Percentiles rank a stretch among this genome's conserved stretches.
Evolutionary conservation across 2,329 filamentous ascomycete genomes (phyloP).

Genomic region (Parafenestella ontariensis): DNA sequence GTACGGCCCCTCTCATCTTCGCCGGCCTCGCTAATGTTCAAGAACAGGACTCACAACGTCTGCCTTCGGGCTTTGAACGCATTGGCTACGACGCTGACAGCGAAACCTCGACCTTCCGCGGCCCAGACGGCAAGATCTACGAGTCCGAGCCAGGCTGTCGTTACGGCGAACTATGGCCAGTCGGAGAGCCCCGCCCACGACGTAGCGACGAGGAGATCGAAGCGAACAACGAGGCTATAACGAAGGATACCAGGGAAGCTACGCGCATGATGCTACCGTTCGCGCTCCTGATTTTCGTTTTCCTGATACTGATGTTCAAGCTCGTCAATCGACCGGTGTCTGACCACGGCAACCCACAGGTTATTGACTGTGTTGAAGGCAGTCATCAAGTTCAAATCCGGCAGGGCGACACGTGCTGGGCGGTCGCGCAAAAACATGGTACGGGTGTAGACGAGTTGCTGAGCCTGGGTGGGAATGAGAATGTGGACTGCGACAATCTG

Average conservation of each 20-base stretch:
- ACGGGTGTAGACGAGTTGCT: conserved; percentile 57
- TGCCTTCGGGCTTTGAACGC: conserved; percentile 63
- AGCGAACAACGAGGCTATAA: conserved; percentile 25
- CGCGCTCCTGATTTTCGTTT: conserved; percentile 61
- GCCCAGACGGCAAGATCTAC: conserved; percentile 58
- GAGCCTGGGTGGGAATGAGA: conserved; percentile 50
- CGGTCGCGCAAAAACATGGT: conserved; percentile 54
- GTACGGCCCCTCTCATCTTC: conserved; percentile 14
- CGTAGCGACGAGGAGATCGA: conserved; percentile 23
- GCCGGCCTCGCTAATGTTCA: neutral
- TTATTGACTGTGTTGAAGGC: conserved; percentile 32
- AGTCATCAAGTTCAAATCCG: conserved; percentile 51
- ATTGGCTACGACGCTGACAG: conserved; percentile 65
- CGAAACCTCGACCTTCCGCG: conserved; percentile 61
- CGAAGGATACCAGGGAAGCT: conserved; percentile 45
- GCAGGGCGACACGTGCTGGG: conserved; percentile 62
- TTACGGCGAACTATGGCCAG: conserved; percentile 55
- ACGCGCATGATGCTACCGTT: conserved; percentile 67
- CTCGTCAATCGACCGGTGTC: conserved; percentile 16
- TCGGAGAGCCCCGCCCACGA: conserved; percentile 16
- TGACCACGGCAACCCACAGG: conserved; percentile 29
- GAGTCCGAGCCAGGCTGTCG: conserved; percentile 59
- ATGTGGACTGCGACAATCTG: conserved; percentile 58
- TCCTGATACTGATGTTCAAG: conserved; percentile 55
- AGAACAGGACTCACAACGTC: conserved; percentile 58